Evolutionary conservation across 1,284 basidiomycete species (phyloP).

Genomic region (Cerrena zonata): DNA sequence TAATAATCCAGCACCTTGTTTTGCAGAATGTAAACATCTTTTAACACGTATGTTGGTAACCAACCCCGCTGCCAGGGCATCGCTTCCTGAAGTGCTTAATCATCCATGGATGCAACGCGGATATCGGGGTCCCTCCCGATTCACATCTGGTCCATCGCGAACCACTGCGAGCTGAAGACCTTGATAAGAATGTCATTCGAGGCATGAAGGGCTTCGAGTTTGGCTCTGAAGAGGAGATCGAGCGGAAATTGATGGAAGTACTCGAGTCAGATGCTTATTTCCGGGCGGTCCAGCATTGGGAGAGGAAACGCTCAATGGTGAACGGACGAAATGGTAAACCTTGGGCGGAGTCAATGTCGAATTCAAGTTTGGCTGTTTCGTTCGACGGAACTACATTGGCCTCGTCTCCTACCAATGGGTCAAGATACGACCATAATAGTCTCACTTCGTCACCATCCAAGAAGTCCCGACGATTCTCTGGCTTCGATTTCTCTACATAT

Average conservation of each 20-base stretch:
- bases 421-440: constrained; percentile 19
- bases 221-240: constrained; percentile 82
- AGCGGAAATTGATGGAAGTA: constrained; percentile 66
- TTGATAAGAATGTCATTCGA: constrained; percentile 81
- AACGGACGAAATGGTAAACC: constrained; percentile 35
- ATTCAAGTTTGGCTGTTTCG: constrained; percentile 63
- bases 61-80: constrained; percentile 80
- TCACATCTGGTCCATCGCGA: constrained; percentile 84
- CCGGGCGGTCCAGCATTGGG: constrained; percentile 72
- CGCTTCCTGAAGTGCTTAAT: constrained; percentile 79
- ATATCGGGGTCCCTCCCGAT: constrained; percentile 71
- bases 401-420: constrained; percentile 21
- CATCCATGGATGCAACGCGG: constrained; percentile 97
- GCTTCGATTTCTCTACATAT: constrained; percentile 80
- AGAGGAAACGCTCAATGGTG: constrained; percentile 53
- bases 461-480: constrained; percentile 73
- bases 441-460: constrained; percentile 42
- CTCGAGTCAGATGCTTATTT: constrained; percentile 78
- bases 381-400: constrained; percentile 41
- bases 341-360: constrained; percentile 54
- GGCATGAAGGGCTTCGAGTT: constrained; percentile 98
- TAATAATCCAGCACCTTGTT: constrained; percentile 13
- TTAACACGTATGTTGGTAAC: constrained; percentile 95
- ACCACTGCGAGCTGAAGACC: constrained; percentile 80
- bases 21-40: constrained; percentile 86